phyloP scores from a whole-genome alignment of 176 grass and related monocot species.

The Oryza rufipogon region DNA sequence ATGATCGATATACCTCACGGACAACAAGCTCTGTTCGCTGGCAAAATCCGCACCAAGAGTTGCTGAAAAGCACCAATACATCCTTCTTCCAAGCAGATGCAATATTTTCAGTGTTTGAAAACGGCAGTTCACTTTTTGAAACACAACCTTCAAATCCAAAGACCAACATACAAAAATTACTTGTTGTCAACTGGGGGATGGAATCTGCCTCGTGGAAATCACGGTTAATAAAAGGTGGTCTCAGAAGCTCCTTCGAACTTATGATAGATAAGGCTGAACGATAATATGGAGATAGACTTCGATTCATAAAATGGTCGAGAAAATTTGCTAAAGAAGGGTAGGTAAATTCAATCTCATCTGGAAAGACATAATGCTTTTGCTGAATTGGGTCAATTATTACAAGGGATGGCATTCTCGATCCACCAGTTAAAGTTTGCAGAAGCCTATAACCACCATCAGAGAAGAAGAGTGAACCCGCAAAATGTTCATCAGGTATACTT shows the following conservation, averaged over 20 bases:
- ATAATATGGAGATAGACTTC: conserved; percentile 68
- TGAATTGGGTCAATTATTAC: conserved; percentile 81
- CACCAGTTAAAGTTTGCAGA: conserved; percentile 69
- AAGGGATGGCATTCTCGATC: conserved; percentile 75
- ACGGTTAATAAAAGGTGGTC: conserved; percentile 86
- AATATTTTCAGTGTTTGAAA: conserved; percentile 43
- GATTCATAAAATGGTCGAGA: conserved; percentile 76
- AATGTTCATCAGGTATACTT: conserved; percentile 38
- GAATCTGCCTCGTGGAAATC: conserved; percentile 87
- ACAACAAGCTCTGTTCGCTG: conserved; percentile 80
- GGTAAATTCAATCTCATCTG: conserved; percentile 61
- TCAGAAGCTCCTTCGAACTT: conserved; percentile 68
- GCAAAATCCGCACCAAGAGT: conserved; percentile 97
- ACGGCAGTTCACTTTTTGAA: conserved; percentile 42
- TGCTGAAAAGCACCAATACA: conserved; percentile 92
- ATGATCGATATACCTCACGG: conserved; percentile 77
- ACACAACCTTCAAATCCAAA: conserved; percentile 66
- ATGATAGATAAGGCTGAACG: conserved; percentile 39
- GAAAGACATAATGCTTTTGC: conserved; percentile 74
- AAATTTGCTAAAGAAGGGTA: conserved; percentile 68
- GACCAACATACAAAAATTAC: conserved; percentile 70
- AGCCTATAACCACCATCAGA: conserved; percentile 82
- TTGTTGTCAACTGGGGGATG: conserved; percentile 71
- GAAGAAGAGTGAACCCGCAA: conserved; percentile 79
- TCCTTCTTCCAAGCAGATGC: conserved; percentile 71